Evolutionary conservation across 148 eudicot species (phyloP), one percentile per base, ranked within the genome.

Genomic region (Chenopodium berlandieri): DNA sequence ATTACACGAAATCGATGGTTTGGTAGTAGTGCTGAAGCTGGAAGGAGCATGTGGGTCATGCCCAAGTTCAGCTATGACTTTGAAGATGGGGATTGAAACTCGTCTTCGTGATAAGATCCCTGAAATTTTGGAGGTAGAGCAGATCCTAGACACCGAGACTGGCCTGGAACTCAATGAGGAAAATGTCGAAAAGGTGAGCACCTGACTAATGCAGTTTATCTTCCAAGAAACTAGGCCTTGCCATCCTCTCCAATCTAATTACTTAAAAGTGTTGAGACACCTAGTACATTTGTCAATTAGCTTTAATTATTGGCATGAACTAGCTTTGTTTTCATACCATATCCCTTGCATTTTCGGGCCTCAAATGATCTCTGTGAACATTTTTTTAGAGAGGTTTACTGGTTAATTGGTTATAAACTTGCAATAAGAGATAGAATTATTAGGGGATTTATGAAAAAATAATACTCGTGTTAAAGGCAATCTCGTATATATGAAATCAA

Each of bases 1-100:
- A 9, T 84, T 95, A 66, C 97, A 95, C 66, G 98, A 95, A 84
- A 92, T 95, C 16, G 98, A 95, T 80, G 98, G 98, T n/a, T 90
- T 93, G 44, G 91, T 91, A 9, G 98, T 95, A 37, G 90, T 93
- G 75, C 81, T 95, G 68, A 95, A 95, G 86, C 91, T 95, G 27
- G 93, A 95, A 82, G 98, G 98, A 54, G 98, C 98, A 16, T 95
- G 98, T 80, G 98, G 97, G 17, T 95, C 98, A 23, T 95, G 98
- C 88, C 98, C 98, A 2, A 95, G 98, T 87, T 95, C 98, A 75
- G 82, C 98, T 20, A 95, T 93, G 98, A 95, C 98, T 11, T 79
- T 95, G 11, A 95, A 84, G 82, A 91, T 88, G 92, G 98, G 98
- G 70, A 95, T 93, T 34, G 98, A 95, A 84, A 66, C 85, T 71